Conservation (phyloP, 2,329 filamentous ascomycete species). For the Pyrenochaeta sp. region DNA sequence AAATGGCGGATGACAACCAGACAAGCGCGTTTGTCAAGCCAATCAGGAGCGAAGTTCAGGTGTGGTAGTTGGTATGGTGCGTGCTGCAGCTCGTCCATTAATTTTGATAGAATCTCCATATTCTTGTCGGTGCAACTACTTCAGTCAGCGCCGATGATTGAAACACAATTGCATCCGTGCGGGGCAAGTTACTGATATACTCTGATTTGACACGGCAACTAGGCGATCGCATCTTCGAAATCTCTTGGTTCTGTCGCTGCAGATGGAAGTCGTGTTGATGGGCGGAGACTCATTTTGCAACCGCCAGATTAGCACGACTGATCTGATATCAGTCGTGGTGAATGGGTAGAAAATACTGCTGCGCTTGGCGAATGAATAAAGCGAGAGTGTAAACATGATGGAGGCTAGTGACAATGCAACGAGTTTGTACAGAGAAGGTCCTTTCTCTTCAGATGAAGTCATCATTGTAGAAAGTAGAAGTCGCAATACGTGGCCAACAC, state of each 20-base stretch:
- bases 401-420: no score
- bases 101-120: background rate
- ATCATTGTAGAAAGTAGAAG: background rate
- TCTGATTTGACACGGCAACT: conserved; percentile 12
- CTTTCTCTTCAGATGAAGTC: background rate
- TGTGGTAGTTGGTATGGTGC: conserved; percentile 9
- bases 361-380: no score
- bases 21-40: background rate
- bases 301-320: no score
- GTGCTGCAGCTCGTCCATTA: conserved; percentile 8
- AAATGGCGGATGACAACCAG: conserved; percentile 30
- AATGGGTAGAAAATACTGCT: no score
- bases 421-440: no score
- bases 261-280: background rate
- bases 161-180: conserved; percentile 1
- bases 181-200: conserved; percentile 7
- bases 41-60: conserved; percentile 2
- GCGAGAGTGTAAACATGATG: no score
- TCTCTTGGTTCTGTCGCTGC: conserved; percentile 3
- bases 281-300: background rate
- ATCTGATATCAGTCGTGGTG: background rate
- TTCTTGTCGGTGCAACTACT: background rate
- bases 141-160: background rate
- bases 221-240: conserved; percentile 10
- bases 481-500: background rate